Conservation (phyloP, 371 early-diverging fungal genomes). For the Mucor velutinosus region DNA sequence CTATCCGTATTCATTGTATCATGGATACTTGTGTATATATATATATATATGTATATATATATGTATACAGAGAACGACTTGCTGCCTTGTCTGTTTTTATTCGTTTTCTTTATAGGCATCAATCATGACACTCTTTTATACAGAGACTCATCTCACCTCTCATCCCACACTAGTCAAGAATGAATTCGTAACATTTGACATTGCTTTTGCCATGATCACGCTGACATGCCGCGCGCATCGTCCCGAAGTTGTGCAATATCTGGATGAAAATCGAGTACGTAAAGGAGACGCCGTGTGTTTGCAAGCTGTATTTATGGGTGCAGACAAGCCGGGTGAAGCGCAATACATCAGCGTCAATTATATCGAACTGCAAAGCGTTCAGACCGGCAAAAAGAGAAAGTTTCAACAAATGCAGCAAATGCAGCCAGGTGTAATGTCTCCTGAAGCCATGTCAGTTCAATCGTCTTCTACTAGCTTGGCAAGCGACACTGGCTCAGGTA, state of each 20-base stretch:
- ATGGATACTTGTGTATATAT: neutral
- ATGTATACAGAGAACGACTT: neutral
- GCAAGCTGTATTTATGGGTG: conserved; percentile 11
- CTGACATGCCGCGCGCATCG: conserved; percentile 16
- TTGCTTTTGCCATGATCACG: conserved; percentile 8
- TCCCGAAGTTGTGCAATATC: conserved; percentile 7
- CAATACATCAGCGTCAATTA: conserved; percentile 15
- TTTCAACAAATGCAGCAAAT: neutral
- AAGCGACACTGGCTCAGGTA: too few relatives aligned
- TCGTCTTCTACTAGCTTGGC: neutral
- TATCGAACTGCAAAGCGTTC: neutral
- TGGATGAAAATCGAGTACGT: neutral
- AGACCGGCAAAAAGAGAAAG: conserved; percentile 7
- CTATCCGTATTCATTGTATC: neutral
- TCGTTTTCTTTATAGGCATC: neutral
- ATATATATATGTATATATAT: too few relatives aligned
- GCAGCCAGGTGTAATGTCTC: neutral
- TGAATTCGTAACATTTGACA: conserved; percentile 6
- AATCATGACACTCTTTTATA: conserved; percentile 23
- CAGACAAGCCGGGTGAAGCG: neutral
- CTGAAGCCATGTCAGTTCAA: neutral
- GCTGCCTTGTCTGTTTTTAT: neutral
- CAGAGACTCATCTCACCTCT: conserved; percentile 20
- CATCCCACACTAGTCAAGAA: conserved; percentile 6
- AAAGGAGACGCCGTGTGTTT: conserved; percentile 14